Base-by-base conservation (phyloP, 805 yeast genomes). In the baker's yeast (Saccharomyces cerevisiae) region DNA sequence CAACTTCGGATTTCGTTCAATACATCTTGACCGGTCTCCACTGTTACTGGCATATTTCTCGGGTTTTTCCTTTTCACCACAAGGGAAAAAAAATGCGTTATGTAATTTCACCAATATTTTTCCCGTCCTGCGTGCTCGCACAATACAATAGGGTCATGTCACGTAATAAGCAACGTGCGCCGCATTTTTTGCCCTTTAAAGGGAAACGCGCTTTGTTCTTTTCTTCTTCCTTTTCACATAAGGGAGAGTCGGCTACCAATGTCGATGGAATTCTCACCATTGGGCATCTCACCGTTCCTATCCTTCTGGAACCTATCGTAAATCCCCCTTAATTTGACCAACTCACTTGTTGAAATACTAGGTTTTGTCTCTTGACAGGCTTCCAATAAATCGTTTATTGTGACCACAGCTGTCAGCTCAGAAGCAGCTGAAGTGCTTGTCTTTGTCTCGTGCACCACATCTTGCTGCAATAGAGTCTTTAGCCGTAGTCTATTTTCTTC, bases 231-330 rank as follows among this genome's bases (percentile, higher is more conserved):
- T 14, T 14, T 14, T 31, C 36, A 90, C 89, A 87, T 87, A 51
- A 91, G 72, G 0, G 96, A 86, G 9, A 87, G 79, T 55, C 97
- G 76, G 3, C 90, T 96, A 1, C 97, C 97, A 17, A 90, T 78
- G 49, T 87, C 91, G 46, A 75, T 81, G 63, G 94, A 81, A 3
- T 92, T 82, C 32, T 83, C 78, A 0, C 97, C 97, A 58, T 82
- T 83, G 0, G 95, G 96, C 89, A 92, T 82, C 55, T 85, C 84
- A 0, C 96, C 97, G 54, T 87, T 91, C 48, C 97, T 72, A 14
- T 82, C 89, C 46, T 83, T 78, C 4, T 84, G 80, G 64, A 92
- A 94, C 64, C 85, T 83, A 22, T 73, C 66, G 65, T 92, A 92
- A 32, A 92, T 84, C 0, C 67, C 70, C 26, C 74, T 68, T 50